Evolutionary conservation across 192 early-diverging fungal species (phyloP), one percentile per base, ranked within the genome.

Genomic region (Coemansia sp.): DNA sequence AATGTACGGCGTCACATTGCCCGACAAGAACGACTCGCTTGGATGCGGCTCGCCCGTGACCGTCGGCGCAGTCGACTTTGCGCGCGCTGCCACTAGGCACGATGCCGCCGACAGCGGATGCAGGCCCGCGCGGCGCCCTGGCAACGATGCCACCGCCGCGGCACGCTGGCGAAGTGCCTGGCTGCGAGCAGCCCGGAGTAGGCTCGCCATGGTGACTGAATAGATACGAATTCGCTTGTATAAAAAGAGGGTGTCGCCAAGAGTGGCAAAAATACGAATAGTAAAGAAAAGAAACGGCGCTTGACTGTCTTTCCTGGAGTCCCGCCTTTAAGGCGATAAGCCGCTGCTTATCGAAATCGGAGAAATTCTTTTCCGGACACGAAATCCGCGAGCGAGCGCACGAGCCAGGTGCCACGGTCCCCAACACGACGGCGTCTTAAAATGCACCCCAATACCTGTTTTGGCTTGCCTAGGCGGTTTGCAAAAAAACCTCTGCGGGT

Each of bases 21-120:
- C 91, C 64, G 88, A 90, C 44, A 95, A 71, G 77, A 98, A 98
- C 38, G 72, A 84, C 58, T 91, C 89, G 60, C 81, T 84, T 15
- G 87, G 64, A 26, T 82, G 82, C 15, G 82, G 83, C 19, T 47
- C 40, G n/a, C 53, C 46, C 19, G 46, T 50, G 11, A 52, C 27
- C 2, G 57, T 31, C 27, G 49, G 10, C 3, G 64, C 25, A 12
- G 73, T 60, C 22, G 81, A 67, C 62, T 65, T 67, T 27, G 50
- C 36, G 51, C 71, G 71, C 44, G 50, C 42, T 2, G 50, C 21
- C 2, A 47, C 43, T 19, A 62, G 21, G 25, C 50, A 55, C 28
- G 50, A 31, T 10, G 44, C 56, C 21, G 73, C 46, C 15, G 50
- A 34, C 25, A 63, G 53, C 30, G 53, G 53, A 23, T 61, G 36